Base-by-base conservation (phyloP, 768 basidiomycete genomes). In the Hemileccinum impolitum region DNA sequence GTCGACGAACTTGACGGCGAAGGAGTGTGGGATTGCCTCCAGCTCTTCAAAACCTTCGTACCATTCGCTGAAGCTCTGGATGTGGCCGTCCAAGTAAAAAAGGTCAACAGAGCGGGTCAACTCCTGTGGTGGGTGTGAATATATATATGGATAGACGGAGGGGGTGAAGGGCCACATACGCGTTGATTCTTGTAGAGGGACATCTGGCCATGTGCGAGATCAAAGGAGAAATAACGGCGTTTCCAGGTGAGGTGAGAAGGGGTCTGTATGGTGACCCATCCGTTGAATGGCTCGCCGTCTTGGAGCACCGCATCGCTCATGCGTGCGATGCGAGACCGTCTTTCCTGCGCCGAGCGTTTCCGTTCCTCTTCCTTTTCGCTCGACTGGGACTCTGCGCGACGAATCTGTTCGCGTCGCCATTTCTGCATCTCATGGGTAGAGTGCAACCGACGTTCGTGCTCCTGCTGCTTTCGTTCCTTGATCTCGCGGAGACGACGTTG, bases 31-130 rank as follows among this genome's bases (percentile, higher is more conserved):
- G 43, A 87, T 84, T 10, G 83, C 76, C 59, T 81, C 75, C 30
- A 87, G 63, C 39, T 84, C 81, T 48, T 86, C 84, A 49, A 79
- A 84, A 6, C 84, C 84, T 47, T 86, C 80, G 47, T 78, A 72
- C 78, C 82, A 84, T 56, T 86, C 85, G 49, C 73, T 72, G 45
- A 85, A 53, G 9, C 66, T 76, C 39, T 63, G 66, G 14, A 83
- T 59, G 9, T 70, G 66, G 9, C 76, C 77, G 5, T 73, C 70
- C 36, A 86, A 63, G 32, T 75, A 63, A n/a, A 82, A 44, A 38
- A 74, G 45, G 25, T 70, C 66, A 3, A 69, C 25, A 2, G 67
- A 53, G 25, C 48, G 54, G 0, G 50, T 49, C 4, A 59, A 59
- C 25, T 71, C 72, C 72, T 72, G 42, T 14, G 17, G 18, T 6